Evolutionary conservation across 768 basidiomycete species (phyloP), one percentile per base, ranked within the genome.

Genomic region (Lentinula guzmanii): DNA sequence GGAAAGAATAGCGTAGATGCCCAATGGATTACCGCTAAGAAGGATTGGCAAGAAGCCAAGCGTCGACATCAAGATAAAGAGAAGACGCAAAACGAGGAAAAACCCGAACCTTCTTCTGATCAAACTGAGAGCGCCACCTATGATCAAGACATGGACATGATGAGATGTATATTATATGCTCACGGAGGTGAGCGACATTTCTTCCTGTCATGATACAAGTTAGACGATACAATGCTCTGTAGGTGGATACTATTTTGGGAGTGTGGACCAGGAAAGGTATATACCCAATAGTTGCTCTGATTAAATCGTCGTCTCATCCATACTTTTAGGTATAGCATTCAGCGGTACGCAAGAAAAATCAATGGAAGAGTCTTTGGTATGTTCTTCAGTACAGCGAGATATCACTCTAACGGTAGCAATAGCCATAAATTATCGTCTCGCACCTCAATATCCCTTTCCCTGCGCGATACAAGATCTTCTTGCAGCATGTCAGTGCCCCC

Each of bases 391-490:
- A 18, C 2, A 54, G 45, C 9, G 16, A 16, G 6, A 35, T 59
- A 8, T 24, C n/a, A 3, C 18, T 48, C 3, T 21, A 48, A n/a
- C 33, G 18, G 7, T 0, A n/a, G 13, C 11, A 35, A 10, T 62
- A 90, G 89, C 89, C 61, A 79, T 92, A 58, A 89, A 90, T 64
- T 92, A 92, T 68, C 83, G 90, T 42, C 83, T 95, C n/a, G 90
- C 95, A 13, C 96, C 96, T 0, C 96, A 98, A 73, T 98, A 96
- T 67, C 96, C 96, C 1, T 98, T 97, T 70, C 96, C 96, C 13
- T 93, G 92, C 65, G 92, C 89, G 1, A 74, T 98, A 6, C 95
- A 97, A 67, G 96, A 98, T 71, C 76, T 87, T 37, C 69, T 98
- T 10, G 91, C 96, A 2, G 88, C 94, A 7, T 98, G 91, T 93